A percentile compares a stretch with the other conserved stretches of the same genome.
Evolutionary conservation across 129 eudicot species (phyloP).

Genomic region (Saposhnikovia divaricata): DNA sequence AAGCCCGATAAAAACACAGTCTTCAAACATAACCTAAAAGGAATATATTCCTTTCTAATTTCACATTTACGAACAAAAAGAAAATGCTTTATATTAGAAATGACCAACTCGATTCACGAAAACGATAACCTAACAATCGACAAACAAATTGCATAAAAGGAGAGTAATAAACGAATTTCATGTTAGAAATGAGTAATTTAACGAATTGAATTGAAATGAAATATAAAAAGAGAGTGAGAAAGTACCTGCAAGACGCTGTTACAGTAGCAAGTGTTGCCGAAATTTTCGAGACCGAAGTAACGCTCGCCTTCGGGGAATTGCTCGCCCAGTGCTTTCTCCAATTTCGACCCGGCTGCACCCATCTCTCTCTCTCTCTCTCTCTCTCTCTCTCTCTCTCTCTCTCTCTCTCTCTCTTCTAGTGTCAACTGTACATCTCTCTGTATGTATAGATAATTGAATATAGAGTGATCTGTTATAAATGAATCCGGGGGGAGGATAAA

Average conservation of each 20-base stretch:
- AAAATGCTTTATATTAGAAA: neutral
- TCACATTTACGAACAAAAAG: neutral
- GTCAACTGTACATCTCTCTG: neutral
- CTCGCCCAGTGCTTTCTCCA: slow-evolving; percentile 95
- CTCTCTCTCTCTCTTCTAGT: slow-evolving; percentile 7
- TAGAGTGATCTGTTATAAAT: neutral
- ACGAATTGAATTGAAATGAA: neutral
- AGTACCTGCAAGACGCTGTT: slow-evolving; percentile 86
- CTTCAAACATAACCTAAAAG: neutral
- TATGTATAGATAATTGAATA: neutral
- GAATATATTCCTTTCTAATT: neutral
- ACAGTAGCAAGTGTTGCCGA: slow-evolving; percentile 96
- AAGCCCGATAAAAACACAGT: too few relatives aligned
- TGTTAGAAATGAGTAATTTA: neutral
- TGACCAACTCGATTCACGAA: neutral
- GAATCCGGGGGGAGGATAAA: too few relatives aligned
- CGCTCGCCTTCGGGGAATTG: slow-evolving; percentile 98
- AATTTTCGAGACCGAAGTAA: slow-evolving; percentile 88
- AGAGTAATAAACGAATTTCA: too few relatives aligned
- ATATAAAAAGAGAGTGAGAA: neutral
- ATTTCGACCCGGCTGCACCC: slow-evolving; percentile 95
- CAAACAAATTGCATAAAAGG: too few relatives aligned
- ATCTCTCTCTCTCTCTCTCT: slow-evolving; percentile 32
- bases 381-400: slow-evolving; percentile 21
- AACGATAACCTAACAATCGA: neutral